Percentiles rank a stretch among this genome's conserved stretches.
phyloP scores from a whole-genome alignment of 139 green algal species.

The Trebouxia sp. region DNA sequence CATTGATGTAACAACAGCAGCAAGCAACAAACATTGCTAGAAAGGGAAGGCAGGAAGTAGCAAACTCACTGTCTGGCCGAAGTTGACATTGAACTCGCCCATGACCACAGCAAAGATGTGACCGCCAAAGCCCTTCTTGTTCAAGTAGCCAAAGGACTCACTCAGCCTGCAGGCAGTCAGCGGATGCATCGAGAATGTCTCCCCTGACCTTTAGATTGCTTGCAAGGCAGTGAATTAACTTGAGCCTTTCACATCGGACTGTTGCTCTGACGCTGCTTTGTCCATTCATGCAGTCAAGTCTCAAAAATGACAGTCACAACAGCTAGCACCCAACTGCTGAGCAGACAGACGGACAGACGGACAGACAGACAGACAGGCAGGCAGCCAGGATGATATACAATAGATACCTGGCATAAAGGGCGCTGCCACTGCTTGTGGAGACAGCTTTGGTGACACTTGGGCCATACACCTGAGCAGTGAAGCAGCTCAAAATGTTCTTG shows the following conservation, averaged over 20 bases:
- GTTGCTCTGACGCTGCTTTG: too few relatives aligned
- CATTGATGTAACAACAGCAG: background rate
- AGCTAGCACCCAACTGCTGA: too few relatives aligned
- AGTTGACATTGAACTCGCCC: conserved; percentile 31
- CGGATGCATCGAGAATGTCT: too few relatives aligned
- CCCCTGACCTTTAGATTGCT: too few relatives aligned
- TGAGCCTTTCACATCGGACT: too few relatives aligned
- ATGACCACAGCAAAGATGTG: conserved; percentile 24
- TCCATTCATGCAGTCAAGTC: too few relatives aligned
- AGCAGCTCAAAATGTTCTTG: conserved; percentile 8
- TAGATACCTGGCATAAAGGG: background rate
- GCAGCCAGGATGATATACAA: too few relatives aligned
- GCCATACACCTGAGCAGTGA: conserved; percentile 23
- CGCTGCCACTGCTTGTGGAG: background rate
- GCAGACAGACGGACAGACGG: too few relatives aligned
- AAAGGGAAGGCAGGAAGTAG: background rate
- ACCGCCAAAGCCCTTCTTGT: conserved; percentile 28
- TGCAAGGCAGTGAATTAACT: too few relatives aligned
- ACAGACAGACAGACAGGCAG: too few relatives aligned
- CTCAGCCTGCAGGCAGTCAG: conserved; percentile 5
- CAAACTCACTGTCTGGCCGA: background rate
- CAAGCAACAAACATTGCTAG: background rate
- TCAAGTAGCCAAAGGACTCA: conserved; percentile 21
- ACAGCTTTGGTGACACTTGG: background rate
- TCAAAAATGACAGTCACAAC: too few relatives aligned